Base-by-base conservation (phyloP, 2,329 filamentous ascomycete species). In the Arachnomyces sp. region DNA sequence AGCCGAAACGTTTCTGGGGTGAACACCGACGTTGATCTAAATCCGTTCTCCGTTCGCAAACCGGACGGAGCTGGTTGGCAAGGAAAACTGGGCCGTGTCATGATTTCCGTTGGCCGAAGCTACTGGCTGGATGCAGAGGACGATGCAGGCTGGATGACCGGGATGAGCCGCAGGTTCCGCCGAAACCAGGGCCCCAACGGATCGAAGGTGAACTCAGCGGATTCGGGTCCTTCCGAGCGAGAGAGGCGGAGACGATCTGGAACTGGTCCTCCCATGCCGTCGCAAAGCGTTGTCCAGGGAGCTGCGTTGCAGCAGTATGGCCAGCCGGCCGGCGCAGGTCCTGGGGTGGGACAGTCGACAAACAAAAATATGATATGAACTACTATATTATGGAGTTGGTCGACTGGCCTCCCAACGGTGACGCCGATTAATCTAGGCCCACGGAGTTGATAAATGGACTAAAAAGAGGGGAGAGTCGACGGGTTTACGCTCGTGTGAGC, bases 21-120 rank as follows among this genome's bases (percentile, higher is more conserved):
- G 49, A 71, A 63, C 36, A 59, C 66, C 5, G 54, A 67, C 3
- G 58, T 67, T 28, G 69, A 67, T 28, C 75, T 79, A 46, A 79
- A 86, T 65, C 70, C 86, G 0, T 95, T 95, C 62, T 75, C 77
- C 0, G 65, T 69, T 25, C 78, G 77, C 38, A 75, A 78, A 33
- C 78, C 82, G n/a, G 80, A 86, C 41, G 86, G 87, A 8, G 74
- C 83, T 46, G 88, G 88, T 13, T 88, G 84, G 77, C 75, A 75
- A 59, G 89, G 88, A 28, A 80, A 78, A 53, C 55, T 93, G 8
- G 89, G 88, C n/a, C 75, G 89, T 38, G 57, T 75, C 25, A 85
- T 95, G 84, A 73, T 94, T 18, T 74, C 73, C 7, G 71, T 86
- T 16, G 84, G 84, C 30, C 77, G 76, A 49, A 73, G 72, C 42